phyloP scores from a whole-genome alignment of 2,329 filamentous ascomycete genomes.

The Monilinia fructicola region DNA sequence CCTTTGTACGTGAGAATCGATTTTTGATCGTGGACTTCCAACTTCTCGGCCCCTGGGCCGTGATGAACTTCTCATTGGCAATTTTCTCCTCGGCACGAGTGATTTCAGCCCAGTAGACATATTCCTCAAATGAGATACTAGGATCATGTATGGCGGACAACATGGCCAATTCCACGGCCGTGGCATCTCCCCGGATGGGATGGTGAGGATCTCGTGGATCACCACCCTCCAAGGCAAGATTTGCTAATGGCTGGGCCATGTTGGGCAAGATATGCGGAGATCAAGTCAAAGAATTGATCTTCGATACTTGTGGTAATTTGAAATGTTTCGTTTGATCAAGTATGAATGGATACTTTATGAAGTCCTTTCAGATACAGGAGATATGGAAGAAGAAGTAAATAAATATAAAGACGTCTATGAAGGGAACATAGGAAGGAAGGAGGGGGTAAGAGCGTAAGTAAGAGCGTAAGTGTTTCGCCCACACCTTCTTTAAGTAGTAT shows the following conservation, averaged over 20 bases:
- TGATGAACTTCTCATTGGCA: constrained; percentile 23
- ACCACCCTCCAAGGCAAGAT: constrained; percentile 33
- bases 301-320: not conserved
- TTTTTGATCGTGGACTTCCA: constrained; percentile 6
- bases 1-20: constrained; percentile 8
- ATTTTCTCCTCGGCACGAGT: constrained; percentile 39
- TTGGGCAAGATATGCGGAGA: constrained; percentile 16
- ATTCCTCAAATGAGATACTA: constrained; percentile 41
- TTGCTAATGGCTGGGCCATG: constrained; percentile 28
- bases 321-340: constrained; percentile 1
- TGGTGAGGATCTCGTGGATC: constrained; percentile 33
- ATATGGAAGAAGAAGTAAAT: not conserved
- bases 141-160: constrained; percentile 35
- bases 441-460: not conserved
- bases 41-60: constrained; percentile 14
- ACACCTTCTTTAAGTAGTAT: constrained; percentile 11
- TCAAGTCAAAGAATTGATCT: not conserved
- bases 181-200: constrained; percentile 17
- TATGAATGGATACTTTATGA: not conserved
- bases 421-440: not conserved
- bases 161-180: constrained; percentile 27
- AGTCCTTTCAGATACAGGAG: not conserved
- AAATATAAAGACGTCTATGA: not conserved
- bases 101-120: constrained; percentile 40
- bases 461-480: not conserved